phyloP scores from a whole-genome alignment of 352 stramenopile genomes.

The Phytophthora chlamydospora region DNA sequence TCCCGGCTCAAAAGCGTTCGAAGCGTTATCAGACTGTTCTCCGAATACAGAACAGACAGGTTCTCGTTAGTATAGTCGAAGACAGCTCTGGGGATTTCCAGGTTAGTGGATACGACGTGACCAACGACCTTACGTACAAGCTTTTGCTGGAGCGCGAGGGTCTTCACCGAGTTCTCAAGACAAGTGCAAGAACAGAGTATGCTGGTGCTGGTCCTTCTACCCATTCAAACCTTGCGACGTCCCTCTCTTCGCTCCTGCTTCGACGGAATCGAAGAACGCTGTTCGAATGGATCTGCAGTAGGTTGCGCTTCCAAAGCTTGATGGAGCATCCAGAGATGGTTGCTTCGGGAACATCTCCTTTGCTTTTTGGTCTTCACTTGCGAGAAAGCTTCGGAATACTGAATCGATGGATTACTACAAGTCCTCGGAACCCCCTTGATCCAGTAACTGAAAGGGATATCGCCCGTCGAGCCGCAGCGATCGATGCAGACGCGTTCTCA shows the following conservation, averaged over 20 bases:
- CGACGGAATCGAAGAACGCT: constrained; percentile 46
- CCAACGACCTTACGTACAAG: constrained; percentile 42
- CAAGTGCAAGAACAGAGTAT: not conserved
- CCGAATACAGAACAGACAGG: constrained; percentile 42
- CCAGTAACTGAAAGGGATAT: constrained; percentile 38
- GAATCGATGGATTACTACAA: constrained; percentile 60
- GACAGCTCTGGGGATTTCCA: constrained; percentile 48
- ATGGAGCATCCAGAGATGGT: constrained; percentile 61
- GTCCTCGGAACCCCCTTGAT: constrained; percentile 50
- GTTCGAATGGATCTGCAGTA: constrained; percentile 59
- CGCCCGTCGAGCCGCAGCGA: constrained; percentile 20
- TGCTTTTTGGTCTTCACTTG: constrained; percentile 50
- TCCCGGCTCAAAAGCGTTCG: constrained; percentile 8
- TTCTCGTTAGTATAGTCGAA: constrained; percentile 60
- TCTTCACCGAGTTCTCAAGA: constrained; percentile 43
- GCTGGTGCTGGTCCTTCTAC: not conserved
- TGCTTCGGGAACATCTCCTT: constrained; percentile 39
- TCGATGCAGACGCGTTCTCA: constrained; percentile 50
- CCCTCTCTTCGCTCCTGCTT: constrained; percentile 42
- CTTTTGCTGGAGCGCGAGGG: constrained; percentile 57
- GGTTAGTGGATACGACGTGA: constrained; percentile 53
- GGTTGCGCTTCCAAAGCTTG: constrained; percentile 64
- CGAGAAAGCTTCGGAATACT: constrained; percentile 57
- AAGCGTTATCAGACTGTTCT: constrained; percentile 42
- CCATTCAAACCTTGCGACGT: constrained; percentile 20